Base-by-base conservation (phyloP, 192 early-diverging fungal genomes). In the Globomyces pollinis-pini region DNA sequence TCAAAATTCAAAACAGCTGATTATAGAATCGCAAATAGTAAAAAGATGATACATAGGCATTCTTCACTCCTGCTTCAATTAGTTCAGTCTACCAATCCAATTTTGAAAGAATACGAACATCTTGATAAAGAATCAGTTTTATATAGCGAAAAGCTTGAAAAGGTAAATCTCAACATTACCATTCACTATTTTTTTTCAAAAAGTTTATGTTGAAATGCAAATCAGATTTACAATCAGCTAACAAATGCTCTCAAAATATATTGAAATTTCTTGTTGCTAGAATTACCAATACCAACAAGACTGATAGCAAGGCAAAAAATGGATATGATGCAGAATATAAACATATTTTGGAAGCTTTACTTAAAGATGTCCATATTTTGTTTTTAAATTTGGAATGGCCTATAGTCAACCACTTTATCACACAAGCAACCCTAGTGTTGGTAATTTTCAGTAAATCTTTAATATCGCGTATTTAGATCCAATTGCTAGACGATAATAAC, bases 321-420 rank as follows among this genome's bases (percentile, higher is more conserved):
- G 29, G 23, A 5, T 26, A 20, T 23, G 53, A 55, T 23, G 20
- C 21, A 35, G 53, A 35, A 35, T 55, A 55, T n/a, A 55, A 55
- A 55, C 13, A 9, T 12, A 34, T 55, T 35, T 41, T 55, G 53
- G 53, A 55, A 8, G 53, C 29, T 5, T 8, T 55, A 28, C 29
- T 55, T 12, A 41, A 35, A 13, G 53, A 55, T 24, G 29, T 38
- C 29, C 53, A 33, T 11, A 4, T 41, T 5, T 9, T 34, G 6
- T 41, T 28, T 13, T 6, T 21, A 13, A 26, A 20, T 5, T 28
- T 21, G n/a, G 53, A 55, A 35, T 55, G 53, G 53, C 53, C 53
- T n/a, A n/a, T n/a, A n/a, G n/a, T n/a, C n/a, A n/a, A n/a, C n/a
- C n/a, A n/a, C n/a, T n/a, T n/a, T n/a, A n/a, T n/a, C n/a, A n/a